These are phyloP conservation scores for grape (Vitis vinifera) DNA, from an alignment of 164 flowering plant species.

Conservation along the genomic window DNA sequence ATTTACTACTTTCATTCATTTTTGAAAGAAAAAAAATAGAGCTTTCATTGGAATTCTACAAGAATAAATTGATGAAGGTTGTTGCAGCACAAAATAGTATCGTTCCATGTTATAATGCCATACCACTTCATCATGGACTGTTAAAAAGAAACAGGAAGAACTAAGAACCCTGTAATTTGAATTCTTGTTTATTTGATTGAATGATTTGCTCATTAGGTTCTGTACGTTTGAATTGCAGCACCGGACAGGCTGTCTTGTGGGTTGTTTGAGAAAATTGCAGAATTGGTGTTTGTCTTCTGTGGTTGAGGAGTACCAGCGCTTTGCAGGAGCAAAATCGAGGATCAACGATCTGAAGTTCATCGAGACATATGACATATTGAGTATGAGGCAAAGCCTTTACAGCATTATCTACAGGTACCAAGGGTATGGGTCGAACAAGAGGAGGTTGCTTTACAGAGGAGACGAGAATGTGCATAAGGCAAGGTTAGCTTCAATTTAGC, in stretches of 20 bases:
- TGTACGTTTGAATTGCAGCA: slow-evolving; percentile 47
- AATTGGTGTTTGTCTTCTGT: slow-evolving; percentile 76
- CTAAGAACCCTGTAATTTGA: not conserved
- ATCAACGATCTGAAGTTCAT: slow-evolving; percentile 59
- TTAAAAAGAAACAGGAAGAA: no score
- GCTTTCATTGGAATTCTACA: no score
- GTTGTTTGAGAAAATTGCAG: slow-evolving; percentile 79
- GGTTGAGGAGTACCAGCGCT: slow-evolving; percentile 74
- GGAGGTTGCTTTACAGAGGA: slow-evolving; percentile 51
- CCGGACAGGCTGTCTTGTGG: slow-evolving; percentile 84
- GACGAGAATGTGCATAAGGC: slow-evolving; percentile 56
- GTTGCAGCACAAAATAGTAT: not conserved
- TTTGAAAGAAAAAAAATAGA: no score
- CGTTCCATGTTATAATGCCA: not conserved
- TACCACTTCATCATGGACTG: not conserved
- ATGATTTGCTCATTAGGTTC: no score
- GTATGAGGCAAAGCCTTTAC: slow-evolving; percentile 59
- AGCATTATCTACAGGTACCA: slow-evolving; percentile 73
- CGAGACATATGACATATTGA: slow-evolving; percentile 49
- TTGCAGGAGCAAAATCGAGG: slow-evolving; percentile 71
- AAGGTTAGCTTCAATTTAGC: slow-evolving; percentile 34
- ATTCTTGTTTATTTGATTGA: not conserved
- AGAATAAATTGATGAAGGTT: not conserved
- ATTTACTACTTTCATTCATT: no score
- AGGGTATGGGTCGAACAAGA: slow-evolving; percentile 59